Evolutionary conservation across 148 eudicot genomes (phyloP), one percentile per base, ranked within the genome.

Genomic region (Dysphania ambrosioides): DNA sequence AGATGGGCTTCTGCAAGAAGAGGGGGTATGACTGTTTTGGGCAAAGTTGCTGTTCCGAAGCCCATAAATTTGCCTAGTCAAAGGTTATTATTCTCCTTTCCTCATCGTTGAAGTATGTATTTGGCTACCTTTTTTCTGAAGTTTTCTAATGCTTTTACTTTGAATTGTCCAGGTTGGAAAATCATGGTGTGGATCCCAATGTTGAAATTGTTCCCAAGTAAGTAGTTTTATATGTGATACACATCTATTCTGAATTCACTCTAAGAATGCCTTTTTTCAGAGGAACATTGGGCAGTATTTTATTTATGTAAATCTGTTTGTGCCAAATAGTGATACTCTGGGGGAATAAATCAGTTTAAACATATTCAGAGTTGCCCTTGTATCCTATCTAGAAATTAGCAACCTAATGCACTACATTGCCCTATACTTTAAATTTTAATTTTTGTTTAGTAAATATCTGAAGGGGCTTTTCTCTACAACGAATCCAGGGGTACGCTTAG

Each of bases 161-260:
- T 73, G 72, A 56, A 79, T 84, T 51, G 57, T 92, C 68, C 83
- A 96, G 99, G 90, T 86, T 88, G 87, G 97, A 96, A 82, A 96
- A 92, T 79, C 97, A 91, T 78, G 99, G 99, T 51, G 71, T 90
- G 90, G 97, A 92, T 79, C 99, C 95, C 41, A 89, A 77, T 72
- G 99, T 92, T 63, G 97, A 92, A 81, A 90, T 92, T 81, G 97
- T 96, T 83, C 99, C 99, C 83, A 96, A 92, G 99, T 96, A 87
- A 92, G 99, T 86, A 55, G 23, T 56, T 49, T 68, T 75, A 30
- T 64, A 15, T 81, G 63, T 23, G 60, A 29, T 51, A 24, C 36
- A 26, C 35, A 27, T 66, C 31, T 69, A 9, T 71, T 34, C 44
- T 55, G 36, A 76, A 6, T 64, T 35, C 19, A 6, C 1, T 21